Percentiles rank a stretch among this genome's conserved stretches.
phyloP scores from a whole-genome alignment of 2,329 filamentous ascomycete species.

The Penicillium olsonii region DNA sequence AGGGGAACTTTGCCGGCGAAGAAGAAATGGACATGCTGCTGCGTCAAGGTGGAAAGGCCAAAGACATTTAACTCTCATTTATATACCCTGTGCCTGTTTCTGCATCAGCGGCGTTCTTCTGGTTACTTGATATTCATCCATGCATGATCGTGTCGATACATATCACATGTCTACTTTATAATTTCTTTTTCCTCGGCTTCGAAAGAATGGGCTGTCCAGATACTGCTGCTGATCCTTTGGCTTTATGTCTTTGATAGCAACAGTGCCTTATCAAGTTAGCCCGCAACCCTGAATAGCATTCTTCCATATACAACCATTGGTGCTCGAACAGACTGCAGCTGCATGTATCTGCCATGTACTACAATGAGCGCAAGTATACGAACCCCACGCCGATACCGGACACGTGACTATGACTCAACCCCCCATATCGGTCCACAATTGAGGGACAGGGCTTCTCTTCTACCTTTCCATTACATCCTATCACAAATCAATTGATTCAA shows the following conservation, averaged over 20 bases:
- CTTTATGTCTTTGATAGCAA: too few species aligned
- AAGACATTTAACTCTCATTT: conserved; percentile 27
- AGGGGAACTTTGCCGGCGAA: conserved; percentile 59
- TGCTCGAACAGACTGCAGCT: too few species aligned
- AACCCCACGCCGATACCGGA: conserved; percentile 29
- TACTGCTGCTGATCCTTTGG: background rate
- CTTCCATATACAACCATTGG: too few species aligned
- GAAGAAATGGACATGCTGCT: conserved; percentile 26
- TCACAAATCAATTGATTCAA: conserved; percentile 25
- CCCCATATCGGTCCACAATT: conserved; percentile 16
- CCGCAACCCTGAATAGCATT: too few species aligned
- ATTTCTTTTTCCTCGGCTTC: background rate
- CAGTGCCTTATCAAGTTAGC: too few species aligned
- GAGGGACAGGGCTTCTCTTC: conserved; percentile 1
- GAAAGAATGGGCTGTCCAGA: too few species aligned
- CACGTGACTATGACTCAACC: conserved; percentile 31
- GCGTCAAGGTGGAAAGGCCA: conserved; percentile 29
- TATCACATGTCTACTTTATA: conserved; percentile 1
- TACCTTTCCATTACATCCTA: conserved; percentile 16
- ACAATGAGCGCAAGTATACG: too few species aligned
- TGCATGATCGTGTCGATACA: conserved; percentile 1
- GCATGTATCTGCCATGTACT: too few species aligned
- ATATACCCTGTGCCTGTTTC: conserved; percentile 13
- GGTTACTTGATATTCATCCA: conserved; percentile 7
- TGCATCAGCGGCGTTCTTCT: conserved; percentile 21